Conservation (phyloP, 2,329 filamentous ascomycete species). For the Neofusicoccum laricinum region DNA sequence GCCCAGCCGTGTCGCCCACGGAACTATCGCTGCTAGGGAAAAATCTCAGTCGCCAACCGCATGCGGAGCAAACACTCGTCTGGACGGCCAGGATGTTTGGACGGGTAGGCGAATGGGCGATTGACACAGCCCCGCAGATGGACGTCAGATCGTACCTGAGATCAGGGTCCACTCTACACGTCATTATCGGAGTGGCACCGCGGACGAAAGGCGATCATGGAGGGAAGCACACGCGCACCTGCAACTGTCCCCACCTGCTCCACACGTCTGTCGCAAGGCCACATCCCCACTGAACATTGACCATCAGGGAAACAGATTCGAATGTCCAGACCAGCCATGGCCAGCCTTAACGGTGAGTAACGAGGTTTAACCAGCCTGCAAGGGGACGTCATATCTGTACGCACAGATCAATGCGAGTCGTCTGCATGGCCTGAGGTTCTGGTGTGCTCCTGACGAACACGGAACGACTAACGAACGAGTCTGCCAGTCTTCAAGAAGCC, state of each 20-base stretch:
- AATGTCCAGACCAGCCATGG: constrained; percentile 6
- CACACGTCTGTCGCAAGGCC: constrained; percentile 3
- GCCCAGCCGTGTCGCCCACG: too few relatives aligned
- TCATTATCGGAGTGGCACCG: not conserved
- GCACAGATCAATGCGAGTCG: not conserved
- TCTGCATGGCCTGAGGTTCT: not conserved
- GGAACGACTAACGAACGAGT: constrained; percentile 8
- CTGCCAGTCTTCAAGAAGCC: constrained; percentile 55
- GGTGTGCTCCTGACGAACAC: not conserved
- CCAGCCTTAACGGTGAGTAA: constrained; percentile 15
- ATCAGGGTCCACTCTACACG: constrained; percentile 15
- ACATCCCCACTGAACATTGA: not conserved
- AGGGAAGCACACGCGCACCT: not conserved
- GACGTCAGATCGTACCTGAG: not conserved
- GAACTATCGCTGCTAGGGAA: too few relatives aligned
- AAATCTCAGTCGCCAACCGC: too few relatives aligned
- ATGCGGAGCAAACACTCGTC: too few relatives aligned
- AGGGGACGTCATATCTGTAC: not conserved
- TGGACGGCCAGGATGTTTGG: too few relatives aligned
- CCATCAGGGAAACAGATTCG: not conserved
- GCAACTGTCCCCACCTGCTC: not conserved
- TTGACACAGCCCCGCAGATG: constrained; percentile 4
- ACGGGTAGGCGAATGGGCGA: not conserved
- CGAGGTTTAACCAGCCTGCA: not conserved
- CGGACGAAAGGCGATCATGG: not conserved